phyloP scores from a whole-genome alignment of 805 yeast species.

The Ogataea haglerorum region DNA sequence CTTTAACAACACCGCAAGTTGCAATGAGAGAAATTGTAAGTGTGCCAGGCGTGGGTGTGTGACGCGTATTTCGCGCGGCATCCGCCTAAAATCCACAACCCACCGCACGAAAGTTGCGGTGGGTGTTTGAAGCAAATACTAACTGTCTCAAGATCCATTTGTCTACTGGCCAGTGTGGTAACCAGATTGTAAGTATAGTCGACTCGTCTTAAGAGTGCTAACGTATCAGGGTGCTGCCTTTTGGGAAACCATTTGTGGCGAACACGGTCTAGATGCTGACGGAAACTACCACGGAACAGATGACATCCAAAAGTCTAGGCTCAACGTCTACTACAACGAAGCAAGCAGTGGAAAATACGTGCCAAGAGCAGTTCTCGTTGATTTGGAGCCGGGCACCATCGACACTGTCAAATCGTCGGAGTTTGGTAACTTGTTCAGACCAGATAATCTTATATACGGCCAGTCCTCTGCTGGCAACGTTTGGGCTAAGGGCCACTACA shows the following conservation, averaged over 20 bases:
- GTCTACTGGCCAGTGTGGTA: constrained; percentile 98
- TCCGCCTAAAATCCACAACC: not conserved
- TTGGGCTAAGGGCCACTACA: constrained; percentile 97
- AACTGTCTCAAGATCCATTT: constrained; percentile 68
- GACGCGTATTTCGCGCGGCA: not conserved
- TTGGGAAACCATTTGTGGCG: constrained; percentile 90
- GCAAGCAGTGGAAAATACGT: constrained; percentile 86
- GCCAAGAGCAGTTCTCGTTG: constrained; percentile 89
- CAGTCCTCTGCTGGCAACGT: constrained; percentile 93
- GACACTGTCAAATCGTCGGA: constrained; percentile 77
- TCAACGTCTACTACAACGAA: constrained; percentile 85
- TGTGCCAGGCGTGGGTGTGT: not conserved
- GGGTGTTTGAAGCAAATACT: constrained; percentile 8
- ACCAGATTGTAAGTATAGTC: constrained; percentile 70
- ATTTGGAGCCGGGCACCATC: constrained; percentile 91
- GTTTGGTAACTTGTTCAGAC: constrained; percentile 86
- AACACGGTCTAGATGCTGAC: constrained; percentile 73
- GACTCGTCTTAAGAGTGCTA: constrained; percentile 9
- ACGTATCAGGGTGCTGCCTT: constrained; percentile 74
- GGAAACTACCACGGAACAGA: constrained; percentile 67
- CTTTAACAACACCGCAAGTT: constrained; percentile 5
- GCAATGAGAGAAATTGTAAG: constrained; percentile 34
- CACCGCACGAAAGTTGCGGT: constrained; percentile 1
- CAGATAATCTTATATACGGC: constrained; percentile 86
- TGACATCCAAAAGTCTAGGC: constrained; percentile 47